These are phyloP conservation scores for Potentilla sterilis DNA, from an alignment of 306 rosid species.

Conservation along the genomic window DNA sequence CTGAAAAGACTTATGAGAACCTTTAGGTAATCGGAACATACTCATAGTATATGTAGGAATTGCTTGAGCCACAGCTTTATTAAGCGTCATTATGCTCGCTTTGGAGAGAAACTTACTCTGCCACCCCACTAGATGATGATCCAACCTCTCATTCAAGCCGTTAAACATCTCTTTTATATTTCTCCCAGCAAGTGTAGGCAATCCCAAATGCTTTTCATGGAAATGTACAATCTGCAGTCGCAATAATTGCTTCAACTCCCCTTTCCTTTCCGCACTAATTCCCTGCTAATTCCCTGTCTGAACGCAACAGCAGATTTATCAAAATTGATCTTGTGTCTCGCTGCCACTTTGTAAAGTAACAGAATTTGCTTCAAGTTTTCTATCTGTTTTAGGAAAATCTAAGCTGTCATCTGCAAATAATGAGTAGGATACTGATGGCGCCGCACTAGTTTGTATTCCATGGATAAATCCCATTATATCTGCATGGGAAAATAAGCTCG, in stretches of 20 bases:
- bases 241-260: too few relatives aligned
- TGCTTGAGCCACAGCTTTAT: neutral
- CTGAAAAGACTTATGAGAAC: neutral
- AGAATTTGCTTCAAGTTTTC: too few relatives aligned
- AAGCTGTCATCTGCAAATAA: neutral
- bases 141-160: neutral
- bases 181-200: too few relatives aligned
- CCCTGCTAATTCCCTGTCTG: too few relatives aligned
- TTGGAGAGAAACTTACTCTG: neutral
- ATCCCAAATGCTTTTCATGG: too few relatives aligned
- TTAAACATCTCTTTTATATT: too few relatives aligned
- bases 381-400: neutral
- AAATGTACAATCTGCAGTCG: neutral
- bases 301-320: neutral
- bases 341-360: neutral
- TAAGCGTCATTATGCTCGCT: neutral
- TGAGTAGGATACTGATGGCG: neutral
- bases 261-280: too few relatives aligned
- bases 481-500: too few relatives aligned
- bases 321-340: neutral
- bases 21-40: neutral
- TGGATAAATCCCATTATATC: too few relatives aligned
- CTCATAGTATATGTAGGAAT: neutral
- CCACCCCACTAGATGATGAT: neutral
- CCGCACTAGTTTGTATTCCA: too few relatives aligned